These are phyloP conservation scores for Erythrophleum ivorense DNA, from an alignment of 331 rosid species.

Conservation along the genomic window DNA sequence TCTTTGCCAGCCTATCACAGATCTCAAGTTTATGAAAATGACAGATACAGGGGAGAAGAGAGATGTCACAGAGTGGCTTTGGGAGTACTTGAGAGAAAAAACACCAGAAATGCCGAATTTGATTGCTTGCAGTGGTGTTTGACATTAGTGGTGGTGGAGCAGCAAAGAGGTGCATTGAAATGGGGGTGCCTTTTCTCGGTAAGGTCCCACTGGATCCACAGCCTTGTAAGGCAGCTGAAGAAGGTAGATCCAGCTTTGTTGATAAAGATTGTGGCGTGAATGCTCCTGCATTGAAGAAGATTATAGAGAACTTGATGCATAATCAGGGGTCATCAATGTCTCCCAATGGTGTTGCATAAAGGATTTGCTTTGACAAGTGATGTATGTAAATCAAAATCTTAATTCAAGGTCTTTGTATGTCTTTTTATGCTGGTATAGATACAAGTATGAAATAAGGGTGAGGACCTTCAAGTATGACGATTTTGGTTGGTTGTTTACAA, in stretches of 20 bases:
- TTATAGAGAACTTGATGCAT: conserved; percentile 68
- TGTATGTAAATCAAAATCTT: conserved; percentile 25
- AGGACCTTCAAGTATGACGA: not conserved
- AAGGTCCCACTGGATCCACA: conserved; percentile 90
- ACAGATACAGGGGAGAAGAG: conserved; percentile 66
- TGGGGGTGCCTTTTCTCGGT: conserved; percentile 88
- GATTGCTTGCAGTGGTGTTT: conserved; percentile 77
- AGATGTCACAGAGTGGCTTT: conserved; percentile 76
- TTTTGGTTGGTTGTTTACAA: not conserved
- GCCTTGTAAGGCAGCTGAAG: conserved; percentile 95
- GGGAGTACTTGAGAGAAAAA: conserved; percentile 63
- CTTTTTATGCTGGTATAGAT: not conserved
- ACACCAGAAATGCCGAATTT: conserved; percentile 67
- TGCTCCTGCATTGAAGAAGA: conserved; percentile 78
- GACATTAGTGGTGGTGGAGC: conserved; percentile 94
- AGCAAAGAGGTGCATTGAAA: conserved; percentile 71
- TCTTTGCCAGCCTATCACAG: conserved; percentile 65
- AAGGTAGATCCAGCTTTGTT: conserved; percentile 83
- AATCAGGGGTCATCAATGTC: conserved; percentile 50
- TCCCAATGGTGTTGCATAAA: conserved; percentile 51
- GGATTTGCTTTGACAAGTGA: conserved; percentile 7
- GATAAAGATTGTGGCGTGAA: conserved; percentile 64
- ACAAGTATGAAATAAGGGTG: not conserved
- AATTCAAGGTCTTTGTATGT: not conserved
- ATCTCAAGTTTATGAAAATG: conserved; percentile 63